Evolutionary conservation across 352 stramenopile genomes (phyloP).

Genomic region (Globisporangium rhizosaccharum): DNA sequence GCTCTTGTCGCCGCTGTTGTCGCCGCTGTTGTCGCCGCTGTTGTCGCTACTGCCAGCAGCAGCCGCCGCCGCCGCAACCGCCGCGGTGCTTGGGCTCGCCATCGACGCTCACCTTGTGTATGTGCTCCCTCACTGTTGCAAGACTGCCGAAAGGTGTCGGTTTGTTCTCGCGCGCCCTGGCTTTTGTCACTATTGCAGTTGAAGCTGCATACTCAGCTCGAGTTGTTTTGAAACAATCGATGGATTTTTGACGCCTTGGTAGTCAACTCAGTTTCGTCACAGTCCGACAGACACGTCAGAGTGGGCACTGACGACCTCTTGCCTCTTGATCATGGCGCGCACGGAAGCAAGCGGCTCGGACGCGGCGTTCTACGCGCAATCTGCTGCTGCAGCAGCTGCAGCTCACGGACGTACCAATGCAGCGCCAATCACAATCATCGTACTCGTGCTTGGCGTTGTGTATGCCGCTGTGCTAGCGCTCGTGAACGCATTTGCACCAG

Average conservation of each 20-base stretch:
- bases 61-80: background rate
- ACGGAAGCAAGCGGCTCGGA: background rate
- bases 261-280: too few relatives aligned
- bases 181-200: too few relatives aligned
- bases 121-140: too few relatives aligned
- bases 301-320: too few relatives aligned
- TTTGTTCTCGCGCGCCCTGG: too few relatives aligned
- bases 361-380: conserved; percentile 1
- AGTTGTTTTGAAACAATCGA: too few relatives aligned
- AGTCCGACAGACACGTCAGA: background rate
- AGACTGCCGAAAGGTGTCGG: too few relatives aligned
- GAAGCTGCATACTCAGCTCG: too few relatives aligned
- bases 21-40: background rate
- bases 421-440: background rate
- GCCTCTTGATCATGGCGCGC: background rate
- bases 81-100: too few relatives aligned
- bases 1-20: background rate
- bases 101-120: too few relatives aligned
- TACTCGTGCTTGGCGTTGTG: conserved; percentile 13
- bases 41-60: too few relatives aligned
- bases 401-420: background rate
- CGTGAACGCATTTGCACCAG: conserved; percentile 33
- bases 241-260: too few relatives aligned
- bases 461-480: conserved; percentile 24
- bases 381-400: background rate